Evolutionary conservation across 1,284 basidiomycete species (phyloP).

Genomic region (Naganishia sp.): DNA sequence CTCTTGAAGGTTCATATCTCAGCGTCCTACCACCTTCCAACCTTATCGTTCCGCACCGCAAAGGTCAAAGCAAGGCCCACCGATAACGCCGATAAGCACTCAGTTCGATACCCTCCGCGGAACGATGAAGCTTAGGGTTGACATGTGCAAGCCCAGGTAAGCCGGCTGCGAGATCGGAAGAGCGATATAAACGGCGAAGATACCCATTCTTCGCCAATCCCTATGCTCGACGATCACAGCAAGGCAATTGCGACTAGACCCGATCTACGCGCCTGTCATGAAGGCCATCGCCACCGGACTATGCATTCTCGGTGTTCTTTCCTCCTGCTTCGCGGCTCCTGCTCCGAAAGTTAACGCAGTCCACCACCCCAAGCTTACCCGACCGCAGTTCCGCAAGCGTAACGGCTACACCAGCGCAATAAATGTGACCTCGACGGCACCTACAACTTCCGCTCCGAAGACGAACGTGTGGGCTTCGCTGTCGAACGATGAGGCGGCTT

Average conservation of each 20-base stretch:
- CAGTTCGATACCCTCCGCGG: too few relatives aligned
- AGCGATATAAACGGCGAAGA: too few relatives aligned
- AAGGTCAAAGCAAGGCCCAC: too few relatives aligned
- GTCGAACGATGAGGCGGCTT: constrained; percentile 43
- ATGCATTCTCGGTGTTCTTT: constrained; percentile 2
- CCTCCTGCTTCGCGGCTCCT: constrained; percentile 13
- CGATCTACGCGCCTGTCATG: neutral
- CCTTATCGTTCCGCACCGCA: too few relatives aligned
- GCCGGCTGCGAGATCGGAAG: too few relatives aligned
- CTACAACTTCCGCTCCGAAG: constrained; percentile 39
- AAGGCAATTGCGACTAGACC: neutral
- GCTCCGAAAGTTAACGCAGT: constrained; percentile 25
- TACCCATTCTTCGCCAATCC: too few relatives aligned
- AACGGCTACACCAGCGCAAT: constrained; percentile 27
- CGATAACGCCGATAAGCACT: too few relatives aligned
- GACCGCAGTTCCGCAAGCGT: constrained; percentile 10
- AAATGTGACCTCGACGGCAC: constrained; percentile 33
- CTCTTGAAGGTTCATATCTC: too few relatives aligned
- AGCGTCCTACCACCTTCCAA: too few relatives aligned
- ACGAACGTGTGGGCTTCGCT: constrained; percentile 43
- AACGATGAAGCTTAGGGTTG: too few relatives aligned
- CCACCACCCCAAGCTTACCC: constrained; percentile 19
- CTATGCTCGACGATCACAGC: too few relatives aligned
- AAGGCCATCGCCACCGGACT: neutral
- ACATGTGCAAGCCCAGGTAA: too few relatives aligned